Evolutionary conservation across 148 eudicot genomes (phyloP).

Genomic region (Heliosperma pusillum): DNA sequence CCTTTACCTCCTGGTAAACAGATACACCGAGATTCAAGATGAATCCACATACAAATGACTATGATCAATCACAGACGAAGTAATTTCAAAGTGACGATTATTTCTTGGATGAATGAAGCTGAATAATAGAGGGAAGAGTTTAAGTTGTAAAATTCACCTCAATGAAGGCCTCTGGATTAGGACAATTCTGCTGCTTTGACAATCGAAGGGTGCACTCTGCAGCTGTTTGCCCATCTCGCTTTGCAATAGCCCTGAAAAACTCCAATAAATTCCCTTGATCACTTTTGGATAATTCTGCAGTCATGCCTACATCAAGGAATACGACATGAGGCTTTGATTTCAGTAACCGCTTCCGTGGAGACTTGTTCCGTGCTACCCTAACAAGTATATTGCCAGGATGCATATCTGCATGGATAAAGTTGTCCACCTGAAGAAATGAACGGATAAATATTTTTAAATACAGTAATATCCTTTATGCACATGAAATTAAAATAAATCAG

Average conservation of each 20-base stretch:
- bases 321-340: slow-evolving; percentile 44
- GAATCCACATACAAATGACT: background rate
- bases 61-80: background rate
- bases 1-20: slow-evolving; percentile 31
- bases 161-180: slow-evolving; percentile 36
- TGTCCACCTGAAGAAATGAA: slow-evolving; percentile 35
- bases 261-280: slow-evolving; percentile 34
- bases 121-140: background rate
- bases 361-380: slow-evolving; percentile 30
- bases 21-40: background rate
- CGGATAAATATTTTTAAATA: background rate
- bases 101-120: background rate
- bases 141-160: slow-evolving; percentile 20
- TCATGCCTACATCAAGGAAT: slow-evolving; percentile 48
- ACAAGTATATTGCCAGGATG: slow-evolving; percentile 54
- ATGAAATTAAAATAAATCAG: background rate
- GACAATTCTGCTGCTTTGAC: slow-evolving; percentile 40
- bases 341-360: slow-evolving; percentile 25
- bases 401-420: slow-evolving; percentile 44
- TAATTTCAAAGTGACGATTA: background rate
- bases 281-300: slow-evolving; percentile 37
- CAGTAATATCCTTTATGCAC: background rate
- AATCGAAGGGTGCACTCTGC: slow-evolving; percentile 35
- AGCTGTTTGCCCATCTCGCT: slow-evolving; percentile 39
- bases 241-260: slow-evolving; percentile 39